Evolutionary conservation across 2,329 filamentous ascomycete genomes (phyloP), one percentile per base, ranked within the genome.

Genomic region (Aspergillus pseudoglaucus): DNA sequence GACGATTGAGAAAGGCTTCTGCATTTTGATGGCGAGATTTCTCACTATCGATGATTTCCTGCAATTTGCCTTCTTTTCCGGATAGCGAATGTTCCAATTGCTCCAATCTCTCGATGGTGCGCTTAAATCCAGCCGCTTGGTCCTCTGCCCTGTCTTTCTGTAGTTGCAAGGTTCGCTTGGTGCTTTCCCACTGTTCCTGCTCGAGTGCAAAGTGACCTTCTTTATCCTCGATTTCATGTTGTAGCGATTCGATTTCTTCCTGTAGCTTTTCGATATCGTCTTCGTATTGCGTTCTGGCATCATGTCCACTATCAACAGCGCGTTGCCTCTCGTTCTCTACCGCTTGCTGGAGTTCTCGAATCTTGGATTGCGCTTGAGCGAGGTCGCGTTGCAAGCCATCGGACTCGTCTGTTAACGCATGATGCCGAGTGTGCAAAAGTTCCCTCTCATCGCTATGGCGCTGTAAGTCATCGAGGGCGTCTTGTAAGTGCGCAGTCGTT

Each of bases 181-280:
- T 80, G 6, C 77, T 79, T 46, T 86, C 82, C 85, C 85, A 89
- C 57, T 83, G 82, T 53, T 88, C 85, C 63, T 79, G 81, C 58
- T 88, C 83, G 48, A 84, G 80, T 49, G 84, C 82, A 67, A 85
- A 84, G 33, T 85, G 74, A 42, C 83, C 84, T 57, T 88, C 82
- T 54, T 83, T 86, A 55, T 87, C 82, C 54, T 82, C 79, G 27
- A 87, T 75, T 53, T 85, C 79, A 17, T 81, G 78, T 49, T 84
- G 81, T 4, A 87, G 71, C 46, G 77, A 74, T 45, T 78, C 82
- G 18, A 84, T 69, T 43, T 87, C 78, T 52, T 74, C 70, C 51
- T 71, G 69, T n/a, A 81, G 62, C 14, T 71, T 73, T 45, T 80
- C 76, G 40, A 82, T 69, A 52, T 83, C 79, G 12, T 68, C 65